Percentiles rank a stretch among this genome's conserved stretches.
Conservation (phyloP, 1,284 basidiomycete species). For the Ustilago lituana region DNA sequence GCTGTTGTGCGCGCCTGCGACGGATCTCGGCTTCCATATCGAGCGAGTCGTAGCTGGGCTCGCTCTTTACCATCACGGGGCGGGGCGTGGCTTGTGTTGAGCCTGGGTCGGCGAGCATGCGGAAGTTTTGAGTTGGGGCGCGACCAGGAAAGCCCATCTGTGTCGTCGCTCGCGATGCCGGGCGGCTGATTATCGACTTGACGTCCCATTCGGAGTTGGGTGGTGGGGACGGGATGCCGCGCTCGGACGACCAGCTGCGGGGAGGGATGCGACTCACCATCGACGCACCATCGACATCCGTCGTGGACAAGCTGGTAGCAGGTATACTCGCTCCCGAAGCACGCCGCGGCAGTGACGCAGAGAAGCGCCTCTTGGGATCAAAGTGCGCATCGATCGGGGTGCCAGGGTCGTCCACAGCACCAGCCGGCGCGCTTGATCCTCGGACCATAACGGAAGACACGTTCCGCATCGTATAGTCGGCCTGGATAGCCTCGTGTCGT, state of each 20-base stretch:
- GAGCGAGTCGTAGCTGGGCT: slow-evolving; percentile 44
- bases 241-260: slow-evolving; percentile 49
- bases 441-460: slow-evolving; percentile 27
- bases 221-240: slow-evolving; percentile 48
- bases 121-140: slow-evolving; percentile 32
- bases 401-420: background rate
- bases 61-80: slow-evolving; percentile 23
- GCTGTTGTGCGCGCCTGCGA: slow-evolving; percentile 34
- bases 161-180: slow-evolving; percentile 29
- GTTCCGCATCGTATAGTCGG: slow-evolving; percentile 9
- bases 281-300: slow-evolving; percentile 24
- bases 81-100: slow-evolving; percentile 28
- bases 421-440: slow-evolving; percentile 21
- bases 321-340: slow-evolving; percentile 31
- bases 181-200: slow-evolving; percentile 33
- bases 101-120: slow-evolving; percentile 33
- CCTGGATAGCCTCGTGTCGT: slow-evolving; percentile 36
- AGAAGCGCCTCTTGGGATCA: slow-evolving; percentile 21
- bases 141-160: slow-evolving; percentile 14
- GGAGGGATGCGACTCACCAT: slow-evolving; percentile 48
- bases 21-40: slow-evolving; percentile 62
- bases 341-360: slow-evolving; percentile 24
- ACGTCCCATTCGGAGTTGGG: slow-evolving; percentile 54
- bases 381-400: slow-evolving; percentile 15
- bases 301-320: slow-evolving; percentile 20